These are phyloP conservation scores for Calonectria pseudoturangicola DNA, from an alignment of 2,329 filamentous ascomycete genomes.

Conservation along the genomic window DNA sequence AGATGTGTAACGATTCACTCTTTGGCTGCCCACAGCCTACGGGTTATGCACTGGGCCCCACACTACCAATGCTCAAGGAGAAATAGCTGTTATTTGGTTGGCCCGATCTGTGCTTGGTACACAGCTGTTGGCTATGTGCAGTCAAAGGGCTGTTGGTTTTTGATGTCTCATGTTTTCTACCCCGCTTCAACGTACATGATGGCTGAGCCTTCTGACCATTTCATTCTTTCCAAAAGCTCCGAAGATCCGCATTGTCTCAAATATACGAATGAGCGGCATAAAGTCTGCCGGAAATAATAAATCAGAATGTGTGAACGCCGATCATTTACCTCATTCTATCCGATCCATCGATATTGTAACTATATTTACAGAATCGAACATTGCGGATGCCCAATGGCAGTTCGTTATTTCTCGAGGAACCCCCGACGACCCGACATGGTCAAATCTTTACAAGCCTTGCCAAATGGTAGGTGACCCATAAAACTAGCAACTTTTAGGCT, in stretches of 20 bases:
- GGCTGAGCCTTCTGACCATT: conserved; percentile 2
- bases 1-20: neutral
- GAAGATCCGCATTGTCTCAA: neutral
- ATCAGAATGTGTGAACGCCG: neutral
- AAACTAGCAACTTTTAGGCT: conserved; percentile 1
- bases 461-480: neutral
- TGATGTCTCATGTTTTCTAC: neutral
- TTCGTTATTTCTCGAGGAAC: neutral
- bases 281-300: neutral
- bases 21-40: no score
- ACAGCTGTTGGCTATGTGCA: no score
- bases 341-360: conserved; percentile 6
- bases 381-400: neutral
- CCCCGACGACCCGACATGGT: neutral
- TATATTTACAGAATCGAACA: neutral
- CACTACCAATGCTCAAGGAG: no score
- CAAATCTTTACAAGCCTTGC: neutral
- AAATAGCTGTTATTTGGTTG: no score
- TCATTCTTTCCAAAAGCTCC: neutral
- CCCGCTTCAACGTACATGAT: neutral
- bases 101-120: no score
- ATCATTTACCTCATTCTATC: conserved; percentile 11
- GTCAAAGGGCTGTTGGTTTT: neutral
- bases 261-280: neutral
- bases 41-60: no score